Evolutionary conservation across 2,329 filamentous ascomycete species (phyloP).

Genomic region (Emericellopsis cladophorae): DNA sequence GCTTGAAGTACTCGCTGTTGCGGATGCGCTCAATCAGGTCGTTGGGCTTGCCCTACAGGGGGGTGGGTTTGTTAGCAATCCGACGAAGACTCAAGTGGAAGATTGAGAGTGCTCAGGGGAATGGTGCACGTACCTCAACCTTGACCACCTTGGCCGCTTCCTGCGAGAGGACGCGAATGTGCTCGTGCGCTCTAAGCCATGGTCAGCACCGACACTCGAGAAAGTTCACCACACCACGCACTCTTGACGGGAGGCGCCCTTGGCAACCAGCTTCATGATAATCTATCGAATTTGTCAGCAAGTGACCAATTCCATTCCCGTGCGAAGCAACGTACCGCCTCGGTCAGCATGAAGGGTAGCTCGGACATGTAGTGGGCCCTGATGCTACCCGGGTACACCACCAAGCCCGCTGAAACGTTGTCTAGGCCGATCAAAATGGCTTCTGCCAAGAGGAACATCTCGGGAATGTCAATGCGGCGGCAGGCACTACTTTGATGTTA

Average conservation of each 20-base stretch:
- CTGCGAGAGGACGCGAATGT: constrained; percentile 59
- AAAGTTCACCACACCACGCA: too few species aligned
- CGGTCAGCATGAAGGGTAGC: constrained; percentile 75
- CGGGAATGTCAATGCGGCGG: constrained; percentile 54
- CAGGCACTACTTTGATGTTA: constrained; percentile 8
- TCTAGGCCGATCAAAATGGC: constrained; percentile 54
- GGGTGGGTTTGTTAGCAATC: not conserved
- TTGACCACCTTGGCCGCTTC: not conserved
- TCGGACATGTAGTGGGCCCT: constrained; percentile 55
- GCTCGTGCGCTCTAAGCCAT: constrained; percentile 51
- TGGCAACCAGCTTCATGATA: constrained; percentile 65
- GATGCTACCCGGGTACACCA: constrained; percentile 58
- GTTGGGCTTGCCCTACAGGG: constrained; percentile 54
- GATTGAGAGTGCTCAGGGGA: constrained; percentile 27
- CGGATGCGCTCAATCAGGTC: constrained; percentile 73
- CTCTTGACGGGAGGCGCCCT: constrained; percentile 63
- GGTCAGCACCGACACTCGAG: too few species aligned
- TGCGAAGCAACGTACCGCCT: constrained; percentile 4
- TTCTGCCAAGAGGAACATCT: constrained; percentile 56
- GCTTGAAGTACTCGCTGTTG: constrained; percentile 59
- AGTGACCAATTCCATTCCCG: too few species aligned
- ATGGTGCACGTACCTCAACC: constrained; percentile 15
- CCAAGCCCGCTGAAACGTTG: constrained; percentile 55
- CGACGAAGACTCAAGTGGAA: not conserved
- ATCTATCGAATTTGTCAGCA: constrained; percentile 21